Evolutionary conservation across 805 yeast genomes (phyloP), one percentile per base, ranked within the genome.

Genomic region (Barnettozyma populi): DNA sequence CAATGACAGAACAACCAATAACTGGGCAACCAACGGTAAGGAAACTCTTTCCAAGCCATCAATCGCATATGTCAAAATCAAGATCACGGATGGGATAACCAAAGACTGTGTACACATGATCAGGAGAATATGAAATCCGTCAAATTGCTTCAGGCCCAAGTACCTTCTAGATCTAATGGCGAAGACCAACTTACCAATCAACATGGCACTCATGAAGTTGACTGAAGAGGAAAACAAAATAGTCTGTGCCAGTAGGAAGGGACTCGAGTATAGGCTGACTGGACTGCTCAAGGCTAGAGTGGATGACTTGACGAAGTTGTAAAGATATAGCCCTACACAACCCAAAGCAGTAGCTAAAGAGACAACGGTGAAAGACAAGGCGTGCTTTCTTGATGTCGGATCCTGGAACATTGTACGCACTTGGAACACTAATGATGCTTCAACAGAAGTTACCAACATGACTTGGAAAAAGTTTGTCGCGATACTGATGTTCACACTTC

Each of bases 61-160:
- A 29, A 70, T 58, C 2, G 74, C 68, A 47, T 75, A 76, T 20
- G 83, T 77, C 31, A 82, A 59, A 41, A 89, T 72, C 29, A 84
- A 77, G 43, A 92, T 56, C 10, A 82, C 64, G 0, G 94, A 78
- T 3, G 98, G 97, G 18, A 88, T 68, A 9, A 90, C 63, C 74
- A 90, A 76, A 0, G 96, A 82, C 64, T 94, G 98, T 13, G 80
- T 67, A 0, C 88, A 70, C 92, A 87, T 87, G 46, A 90, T 84
- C 49, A 88, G 67, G 40, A 94, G 66, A 32, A 90, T 79, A 62
- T 89, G 96, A 62, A 86, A 79, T 23, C 86, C 80, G 52, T 84
- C 90, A 59, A 90, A 88, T 61, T 88, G 96, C 59, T 75, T 80
- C 50, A 89, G 69, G 0, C 99, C 99, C 43, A 90, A 63, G 52